A percentile compares a stretch with the other conserved stretches of the same genome.
phyloP scores from a whole-genome alignment of 441 rosid species.

The Macaranga tanarius region DNA sequence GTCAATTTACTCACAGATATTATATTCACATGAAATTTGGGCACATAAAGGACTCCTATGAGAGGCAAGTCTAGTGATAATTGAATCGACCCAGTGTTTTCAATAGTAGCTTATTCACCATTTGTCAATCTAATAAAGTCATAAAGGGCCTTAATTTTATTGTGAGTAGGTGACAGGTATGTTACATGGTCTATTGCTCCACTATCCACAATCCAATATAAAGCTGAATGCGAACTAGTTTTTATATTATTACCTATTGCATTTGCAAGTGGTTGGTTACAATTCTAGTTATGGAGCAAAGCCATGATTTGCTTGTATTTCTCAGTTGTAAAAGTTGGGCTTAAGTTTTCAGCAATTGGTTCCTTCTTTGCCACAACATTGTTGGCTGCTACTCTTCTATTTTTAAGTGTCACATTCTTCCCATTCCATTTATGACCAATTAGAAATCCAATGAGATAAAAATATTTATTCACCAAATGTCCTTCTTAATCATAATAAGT shows the following conservation, averaged over 20 bases:
- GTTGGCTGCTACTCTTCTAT: neutral
- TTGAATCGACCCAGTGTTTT: no score
- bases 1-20: no score
- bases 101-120: no score
- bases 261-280: neutral
- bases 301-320: slow-evolving; percentile 4
- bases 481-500: slow-evolving; percentile 2
- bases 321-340: neutral
- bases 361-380: neutral
- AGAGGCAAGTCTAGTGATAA: no score
- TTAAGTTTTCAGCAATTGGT: neutral
- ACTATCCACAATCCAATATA: no score
- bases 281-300: neutral
- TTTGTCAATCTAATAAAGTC: no score
- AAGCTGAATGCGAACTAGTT: neutral
- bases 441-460: neutral
- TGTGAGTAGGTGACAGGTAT: no score
- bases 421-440: slow-evolving; percentile 1
- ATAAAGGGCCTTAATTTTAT: no score
- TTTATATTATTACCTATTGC: neutral
- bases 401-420: neutral
- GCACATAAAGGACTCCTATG: no score
- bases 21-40: no score
- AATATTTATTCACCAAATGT: neutral
- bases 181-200: no score